Base-by-base conservation (phyloP, 1,284 basidiomycete species). In the Austropuccinia psidii region DNA sequence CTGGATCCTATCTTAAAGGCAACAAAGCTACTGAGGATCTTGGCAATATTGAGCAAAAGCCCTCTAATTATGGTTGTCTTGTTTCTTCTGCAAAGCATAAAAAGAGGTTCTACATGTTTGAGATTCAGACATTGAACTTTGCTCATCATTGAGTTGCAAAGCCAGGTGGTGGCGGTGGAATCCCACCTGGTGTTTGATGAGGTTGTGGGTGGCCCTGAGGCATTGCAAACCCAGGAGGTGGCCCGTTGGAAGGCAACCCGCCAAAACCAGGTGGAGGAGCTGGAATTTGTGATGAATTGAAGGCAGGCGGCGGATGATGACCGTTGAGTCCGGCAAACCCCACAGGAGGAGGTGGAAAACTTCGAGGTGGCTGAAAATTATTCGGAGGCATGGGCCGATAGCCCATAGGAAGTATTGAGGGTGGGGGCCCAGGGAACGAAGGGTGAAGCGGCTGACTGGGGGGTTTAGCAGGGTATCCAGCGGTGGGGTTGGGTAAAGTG, bases 341-440 rank as follows among this genome's bases (percentile, higher is more conserved):
- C 75, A 73, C 81, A 80, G 80, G 50, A 75, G 60, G 75, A 77
- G 11, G 73, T 62, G 27, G 61, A 78, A 19, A 55, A 79, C 33
- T 27, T 37, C n/a, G 41, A 60, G 52, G 54, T 73, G 39, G 65
- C 37, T 31, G 73, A 66, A 50, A 57, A 75, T 41, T 73, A 0
- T 68, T 43, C 21, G 74, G 77, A 1, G 50, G 73, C 29, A 76
- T 76, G 87, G 86, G 1, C 89, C 89, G 67, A 93, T 84, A 27
- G 85, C 87, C 54, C 90, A 90, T 7, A 90, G 90, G 79, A 91
- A 93, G 81, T 91, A 90, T n/a, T 90, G 91, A 0, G 86, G 87
- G 67, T 19, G 67, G 67, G 13, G 55, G 54, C 31, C 67, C 55
- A 19, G 55, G 45, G 55, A 29, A 60, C 7, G 67, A 35, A 27